Evolutionary conservation across 768 basidiomycete genomes (phyloP).

Genomic region (Tricholoma saponaceum): DNA sequence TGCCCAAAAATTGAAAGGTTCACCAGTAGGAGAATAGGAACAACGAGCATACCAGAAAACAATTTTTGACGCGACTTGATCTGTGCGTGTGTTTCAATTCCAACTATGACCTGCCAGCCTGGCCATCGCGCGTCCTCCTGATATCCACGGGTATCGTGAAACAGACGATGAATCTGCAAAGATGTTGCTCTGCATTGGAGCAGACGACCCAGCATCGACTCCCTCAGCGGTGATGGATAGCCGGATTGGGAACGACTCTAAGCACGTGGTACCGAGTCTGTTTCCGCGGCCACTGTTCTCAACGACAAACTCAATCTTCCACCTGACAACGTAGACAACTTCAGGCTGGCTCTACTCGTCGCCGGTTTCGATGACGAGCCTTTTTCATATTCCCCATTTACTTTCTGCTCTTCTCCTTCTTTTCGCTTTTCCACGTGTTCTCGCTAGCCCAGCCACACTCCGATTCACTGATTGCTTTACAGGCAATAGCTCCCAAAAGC

Average conservation of each 20-base stretch:
- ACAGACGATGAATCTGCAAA: slow-evolving; percentile 17
- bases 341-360: slow-evolving; percentile 11
- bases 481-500: slow-evolving; percentile 48
- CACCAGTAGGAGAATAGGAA: not conserved
- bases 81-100: slow-evolving; percentile 95
- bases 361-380: slow-evolving; percentile 21
- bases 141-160: slow-evolving; percentile 30
- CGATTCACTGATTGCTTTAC: slow-evolving; percentile 68
- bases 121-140: slow-evolving; percentile 57
- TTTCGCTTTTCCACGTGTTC: slow-evolving; percentile 17
- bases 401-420: slow-evolving; percentile 21
- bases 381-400: slow-evolving; percentile 12
- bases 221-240: not conserved
- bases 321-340: not conserved
- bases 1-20: slow-evolving; percentile 10
- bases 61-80: slow-evolving; percentile 85
- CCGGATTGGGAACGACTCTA: slow-evolving; percentile 4
- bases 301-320: not conserved
- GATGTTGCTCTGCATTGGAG: slow-evolving; percentile 15
- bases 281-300: not conserved
- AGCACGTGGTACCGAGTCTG: slow-evolving; percentile 8
- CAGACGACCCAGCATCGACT: slow-evolving; percentile 18
- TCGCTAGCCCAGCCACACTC: slow-evolving; percentile 58
- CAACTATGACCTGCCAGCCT: slow-evolving; percentile 87
- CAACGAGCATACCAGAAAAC: slow-evolving; percentile 60